A percentile compares a stretch with the other conserved stretches of the same genome.
Conservation (phyloP, 2,329 filamentous ascomycete genomes). For the Dactylellina parvicollis region DNA sequence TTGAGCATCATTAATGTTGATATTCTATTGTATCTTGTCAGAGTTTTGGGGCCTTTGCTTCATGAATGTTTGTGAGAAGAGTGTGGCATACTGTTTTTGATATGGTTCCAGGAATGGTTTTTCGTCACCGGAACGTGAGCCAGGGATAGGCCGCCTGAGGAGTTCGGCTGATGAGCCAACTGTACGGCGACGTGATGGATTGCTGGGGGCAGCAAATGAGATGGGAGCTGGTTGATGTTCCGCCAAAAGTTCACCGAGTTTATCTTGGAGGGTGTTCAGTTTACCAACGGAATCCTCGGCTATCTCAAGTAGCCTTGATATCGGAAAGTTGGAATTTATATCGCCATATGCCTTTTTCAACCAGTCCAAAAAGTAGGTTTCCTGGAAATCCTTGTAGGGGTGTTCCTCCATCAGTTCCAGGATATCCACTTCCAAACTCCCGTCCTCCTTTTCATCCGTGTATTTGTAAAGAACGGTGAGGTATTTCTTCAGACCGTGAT, state of each 20-base stretch:
- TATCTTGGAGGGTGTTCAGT: not conserved
- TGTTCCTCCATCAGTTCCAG: not conserved
- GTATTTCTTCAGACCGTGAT: not conserved
- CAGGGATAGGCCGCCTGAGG: not conserved
- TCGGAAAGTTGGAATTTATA: not conserved
- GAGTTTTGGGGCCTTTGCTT: not conserved
- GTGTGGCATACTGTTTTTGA: not conserved
- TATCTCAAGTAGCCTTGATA: not conserved
- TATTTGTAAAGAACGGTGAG: not conserved
- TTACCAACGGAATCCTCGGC: not conserved
- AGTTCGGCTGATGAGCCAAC: not conserved
- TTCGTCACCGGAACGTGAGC: not conserved
- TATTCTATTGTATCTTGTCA: not conserved
- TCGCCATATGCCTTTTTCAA: not conserved
- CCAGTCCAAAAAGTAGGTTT: conserved; percentile 1
- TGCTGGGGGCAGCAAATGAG: not conserved
- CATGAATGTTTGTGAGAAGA: not conserved
- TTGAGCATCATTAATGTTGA: not conserved
- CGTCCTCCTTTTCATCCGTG: not conserved
- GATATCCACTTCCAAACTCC: not conserved
- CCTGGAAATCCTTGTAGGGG: conserved; percentile 13
- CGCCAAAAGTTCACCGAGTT: not conserved
- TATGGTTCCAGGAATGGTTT: not conserved
- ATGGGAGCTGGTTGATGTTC: not conserved
- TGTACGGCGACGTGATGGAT: not conserved